A percentile compares a stretch with the other conserved stretches of the same genome.
phyloP scores from a whole-genome alignment of 768 basidiomycete species.

The Strobilomyces echinocephalus region DNA sequence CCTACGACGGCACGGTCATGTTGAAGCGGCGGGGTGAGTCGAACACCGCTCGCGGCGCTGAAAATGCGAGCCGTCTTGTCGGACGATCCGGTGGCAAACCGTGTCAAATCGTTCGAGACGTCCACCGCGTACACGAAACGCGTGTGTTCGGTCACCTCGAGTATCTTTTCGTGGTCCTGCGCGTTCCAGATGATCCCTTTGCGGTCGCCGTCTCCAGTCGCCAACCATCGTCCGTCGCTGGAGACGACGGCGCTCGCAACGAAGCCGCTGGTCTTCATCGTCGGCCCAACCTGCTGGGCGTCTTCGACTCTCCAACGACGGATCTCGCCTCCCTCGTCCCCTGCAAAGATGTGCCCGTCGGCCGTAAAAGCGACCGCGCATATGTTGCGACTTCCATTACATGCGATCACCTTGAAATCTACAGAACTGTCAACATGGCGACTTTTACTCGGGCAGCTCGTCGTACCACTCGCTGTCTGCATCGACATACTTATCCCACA shows the following conservation, averaged over 20 bases:
- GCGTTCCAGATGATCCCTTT: not conserved
- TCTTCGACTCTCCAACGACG: not conserved
- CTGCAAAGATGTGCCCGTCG: not conserved
- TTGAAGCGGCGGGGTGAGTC: not conserved
- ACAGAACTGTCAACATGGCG: not conserved
- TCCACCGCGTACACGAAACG: not conserved
- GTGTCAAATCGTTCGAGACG: not conserved
- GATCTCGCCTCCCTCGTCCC: not conserved
- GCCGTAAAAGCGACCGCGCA: not conserved
- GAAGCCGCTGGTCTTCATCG: not conserved
- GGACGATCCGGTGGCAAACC: not conserved
- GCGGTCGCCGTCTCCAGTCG: not conserved
- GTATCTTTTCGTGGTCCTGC: not conserved
- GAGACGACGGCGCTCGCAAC: not conserved
- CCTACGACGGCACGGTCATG: not conserved
- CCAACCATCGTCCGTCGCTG: not conserved
- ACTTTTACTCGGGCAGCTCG: not conserved
- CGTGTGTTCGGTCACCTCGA: not conserved
- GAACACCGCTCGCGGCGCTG: not conserved
- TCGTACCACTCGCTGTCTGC: not conserved
- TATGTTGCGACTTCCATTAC: not conserved
- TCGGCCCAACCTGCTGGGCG: not conserved
- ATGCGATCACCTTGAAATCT: not conserved
- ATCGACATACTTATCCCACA: not conserved
- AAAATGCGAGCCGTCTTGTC: not conserved